Conservation (phyloP, 2,329 filamentous ascomycete species). For the Fusarium aywerte region DNA sequence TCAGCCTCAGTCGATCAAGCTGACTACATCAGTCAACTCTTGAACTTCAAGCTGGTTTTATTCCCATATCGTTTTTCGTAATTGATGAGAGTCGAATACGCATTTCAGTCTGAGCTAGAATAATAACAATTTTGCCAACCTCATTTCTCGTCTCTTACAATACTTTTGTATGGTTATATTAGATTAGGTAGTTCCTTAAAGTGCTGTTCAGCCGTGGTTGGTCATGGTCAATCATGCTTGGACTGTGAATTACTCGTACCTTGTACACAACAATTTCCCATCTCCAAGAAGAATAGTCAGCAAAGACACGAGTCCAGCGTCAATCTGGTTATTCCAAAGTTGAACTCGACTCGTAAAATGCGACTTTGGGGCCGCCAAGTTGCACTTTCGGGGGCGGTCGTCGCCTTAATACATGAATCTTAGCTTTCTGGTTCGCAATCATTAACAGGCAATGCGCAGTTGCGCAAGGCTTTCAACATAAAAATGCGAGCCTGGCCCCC, state of each 20-base stretch:
- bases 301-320: slow-evolving; percentile 4
- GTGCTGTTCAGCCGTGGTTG: background rate
- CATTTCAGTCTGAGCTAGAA: background rate
- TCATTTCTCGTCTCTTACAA: background rate
- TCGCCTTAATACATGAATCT: slow-evolving; percentile 16
- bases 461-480: slow-evolving; percentile 19
- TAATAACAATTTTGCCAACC: background rate
- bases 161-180: background rate
- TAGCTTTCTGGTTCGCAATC: slow-evolving; percentile 27
- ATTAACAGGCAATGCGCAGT: slow-evolving; percentile 12
- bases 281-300: background rate
- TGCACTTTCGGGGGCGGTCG: slow-evolving; percentile 19
- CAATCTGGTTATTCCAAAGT: background rate
- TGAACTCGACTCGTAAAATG: slow-evolving; percentile 1
- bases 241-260: background rate
- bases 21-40: slow-evolving; percentile 11
- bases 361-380: slow-evolving; percentile 1
- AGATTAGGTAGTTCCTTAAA: background rate
- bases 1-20: slow-evolving; percentile 11
- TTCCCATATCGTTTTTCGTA: background rate
- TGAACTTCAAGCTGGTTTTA: slow-evolving; percentile 14
- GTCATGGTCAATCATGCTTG: background rate
- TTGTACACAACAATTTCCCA: background rate
- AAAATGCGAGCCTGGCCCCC: slow-evolving; percentile 13
- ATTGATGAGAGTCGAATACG: background rate